phyloP scores from a whole-genome alignment of 2,329 filamentous ascomycete genomes.

The Monilinia laxa region DNA sequence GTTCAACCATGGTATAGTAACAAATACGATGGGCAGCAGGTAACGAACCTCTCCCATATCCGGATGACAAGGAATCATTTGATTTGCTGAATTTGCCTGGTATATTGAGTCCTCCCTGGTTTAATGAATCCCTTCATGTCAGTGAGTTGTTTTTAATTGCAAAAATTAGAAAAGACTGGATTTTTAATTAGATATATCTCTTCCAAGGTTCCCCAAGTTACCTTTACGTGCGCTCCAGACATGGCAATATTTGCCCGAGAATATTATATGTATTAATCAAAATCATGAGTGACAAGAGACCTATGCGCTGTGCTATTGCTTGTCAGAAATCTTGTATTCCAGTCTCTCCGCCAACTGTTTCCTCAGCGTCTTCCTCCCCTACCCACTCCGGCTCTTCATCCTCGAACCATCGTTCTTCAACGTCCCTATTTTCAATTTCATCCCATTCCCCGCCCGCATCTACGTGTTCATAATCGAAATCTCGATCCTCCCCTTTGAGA shows the following conservation, averaged over 20 bases:
- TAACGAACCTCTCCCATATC: neutral
- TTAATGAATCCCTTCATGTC: neutral
- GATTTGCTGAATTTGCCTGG: too few relatives aligned
- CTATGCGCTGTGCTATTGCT: neutral
- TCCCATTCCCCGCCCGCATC: constrained; percentile 41
- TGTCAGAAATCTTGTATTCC: constrained; percentile 41
- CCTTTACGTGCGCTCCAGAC: neutral
- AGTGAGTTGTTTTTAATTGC: neutral
- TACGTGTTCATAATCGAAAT: constrained; percentile 40
- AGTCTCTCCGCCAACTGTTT: constrained; percentile 36
- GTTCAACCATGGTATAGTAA: neutral
- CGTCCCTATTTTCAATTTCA: constrained; percentile 39
- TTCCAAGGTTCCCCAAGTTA: neutral
- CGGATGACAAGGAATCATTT: constrained; percentile 7
- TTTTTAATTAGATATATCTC: neutral
- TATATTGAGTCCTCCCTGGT: neutral
- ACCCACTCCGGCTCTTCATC: constrained; percentile 41
- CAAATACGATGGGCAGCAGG: neutral
- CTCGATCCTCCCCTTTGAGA: constrained; percentile 40
- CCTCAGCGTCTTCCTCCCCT: constrained; percentile 29
- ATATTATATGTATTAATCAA: neutral
- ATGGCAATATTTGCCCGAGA: neutral
- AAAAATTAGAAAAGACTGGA: neutral
- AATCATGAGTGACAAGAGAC: neutral
- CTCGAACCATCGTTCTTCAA: constrained; percentile 42